Percentiles rank a stretch among this genome's conserved stretches.
phyloP scores from a whole-genome alignment of 2,329 filamentous ascomycete genomes.

The Fusarium fracticaudum region DNA sequence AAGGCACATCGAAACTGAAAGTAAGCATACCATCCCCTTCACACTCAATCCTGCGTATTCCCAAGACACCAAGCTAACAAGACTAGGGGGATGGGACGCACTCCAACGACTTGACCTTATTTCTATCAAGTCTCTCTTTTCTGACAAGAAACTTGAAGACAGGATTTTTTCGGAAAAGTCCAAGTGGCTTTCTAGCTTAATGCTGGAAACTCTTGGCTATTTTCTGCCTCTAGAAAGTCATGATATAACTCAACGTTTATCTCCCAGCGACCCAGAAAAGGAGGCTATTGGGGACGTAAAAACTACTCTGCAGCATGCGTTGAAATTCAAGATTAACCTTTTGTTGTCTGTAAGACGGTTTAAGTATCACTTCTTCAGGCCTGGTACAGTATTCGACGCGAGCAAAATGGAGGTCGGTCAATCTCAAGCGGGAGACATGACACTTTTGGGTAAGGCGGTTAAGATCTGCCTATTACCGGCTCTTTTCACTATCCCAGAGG shows the following conservation, averaged over 20 bases:
- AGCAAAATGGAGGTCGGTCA: accelerated
- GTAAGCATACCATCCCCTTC: not conserved
- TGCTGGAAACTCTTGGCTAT: accelerated
- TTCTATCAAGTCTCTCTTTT: not conserved
- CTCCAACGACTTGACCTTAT: accelerated
- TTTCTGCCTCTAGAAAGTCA: accelerated
- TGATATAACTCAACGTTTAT: accelerated
- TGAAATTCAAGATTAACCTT: not conserved
- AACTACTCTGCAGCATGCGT: accelerated
- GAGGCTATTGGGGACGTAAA: accelerated
- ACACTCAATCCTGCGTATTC: accelerated
- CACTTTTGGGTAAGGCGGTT: not conserved
- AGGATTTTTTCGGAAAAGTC: accelerated
- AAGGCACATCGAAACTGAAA: not conserved
- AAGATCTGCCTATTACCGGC: accelerated
- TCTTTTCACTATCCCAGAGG: accelerated
- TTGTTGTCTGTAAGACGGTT: not conserved
- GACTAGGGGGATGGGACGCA: accelerated
- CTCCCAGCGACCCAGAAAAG: no score
- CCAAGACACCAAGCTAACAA: accelerated
- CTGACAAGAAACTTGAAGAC: accelerated
- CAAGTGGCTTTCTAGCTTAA: accelerated
- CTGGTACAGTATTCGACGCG: accelerated
- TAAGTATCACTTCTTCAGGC: accelerated
- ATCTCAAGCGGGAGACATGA: not conserved